Conservation (phyloP, 106 monocot genomes). For the Posidonia australis region DNA sequence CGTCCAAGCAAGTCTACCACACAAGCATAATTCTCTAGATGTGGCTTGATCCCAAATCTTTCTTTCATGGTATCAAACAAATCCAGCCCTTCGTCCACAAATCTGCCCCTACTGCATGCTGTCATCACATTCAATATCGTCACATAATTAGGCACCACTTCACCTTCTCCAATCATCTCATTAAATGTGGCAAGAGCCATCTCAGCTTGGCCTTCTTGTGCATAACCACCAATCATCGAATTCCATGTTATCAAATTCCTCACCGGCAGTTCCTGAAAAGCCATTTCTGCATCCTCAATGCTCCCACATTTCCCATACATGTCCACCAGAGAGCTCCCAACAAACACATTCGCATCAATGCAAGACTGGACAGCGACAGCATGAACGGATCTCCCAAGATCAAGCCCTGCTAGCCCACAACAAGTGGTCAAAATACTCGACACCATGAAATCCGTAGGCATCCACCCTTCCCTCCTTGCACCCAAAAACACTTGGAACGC, state of each 20-base stretch:
- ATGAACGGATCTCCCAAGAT: slow-evolving; percentile 71
- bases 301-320: slow-evolving; percentile 94
- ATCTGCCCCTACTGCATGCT: slow-evolving; percentile 64
- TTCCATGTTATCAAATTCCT: slow-evolving; percentile 70
- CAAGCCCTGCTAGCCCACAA: slow-evolving; percentile 44
- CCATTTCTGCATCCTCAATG: slow-evolving; percentile 45
- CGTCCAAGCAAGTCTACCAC: slow-evolving; percentile 81
- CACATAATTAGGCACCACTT: slow-evolving; percentile 57
- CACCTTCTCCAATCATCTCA: slow-evolving; percentile 31
- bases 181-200: slow-evolving; percentile 40
- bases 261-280: slow-evolving; percentile 30
- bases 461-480: slow-evolving; percentile 40
- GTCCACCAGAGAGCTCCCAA: slow-evolving; percentile 61
- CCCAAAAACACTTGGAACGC: slow-evolving; percentile 48
- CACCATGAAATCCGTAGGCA: slow-evolving; percentile 66
- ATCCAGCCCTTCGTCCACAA: slow-evolving; percentile 38
- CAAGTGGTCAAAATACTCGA: slow-evolving; percentile 68
- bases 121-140: slow-evolving; percentile 63
- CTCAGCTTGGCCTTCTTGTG: slow-evolving; percentile 43
- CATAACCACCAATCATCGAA: slow-evolving; percentile 62
- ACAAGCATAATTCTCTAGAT: slow-evolving; percentile 77
- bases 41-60: slow-evolving; percentile 51
- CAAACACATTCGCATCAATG: slow-evolving; percentile 51
- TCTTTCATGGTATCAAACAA: slow-evolving; percentile 66
- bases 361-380: slow-evolving; percentile 47